phyloP scores from a whole-genome alignment of 139 green algal species.

The Limnomonas spitsbergensis region DNA sequence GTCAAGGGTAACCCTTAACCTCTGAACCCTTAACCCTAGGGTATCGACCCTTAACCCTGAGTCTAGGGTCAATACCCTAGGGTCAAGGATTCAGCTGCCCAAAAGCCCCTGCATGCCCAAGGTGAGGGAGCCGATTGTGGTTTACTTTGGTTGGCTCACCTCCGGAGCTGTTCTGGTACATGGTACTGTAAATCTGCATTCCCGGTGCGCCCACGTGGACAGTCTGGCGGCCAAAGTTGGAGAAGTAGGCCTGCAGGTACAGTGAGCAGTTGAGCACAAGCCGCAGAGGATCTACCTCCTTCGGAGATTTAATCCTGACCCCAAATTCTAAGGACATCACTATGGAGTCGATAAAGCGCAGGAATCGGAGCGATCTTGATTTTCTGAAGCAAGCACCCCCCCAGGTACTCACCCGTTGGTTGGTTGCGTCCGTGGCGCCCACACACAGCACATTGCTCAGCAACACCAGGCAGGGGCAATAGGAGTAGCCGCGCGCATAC shows the following conservation, averaged over 20 bases:
- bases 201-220: conserved; percentile 9
- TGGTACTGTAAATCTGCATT: conserved; percentile 9
- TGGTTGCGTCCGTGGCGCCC: not conserved
- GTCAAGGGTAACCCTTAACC: too few species aligned
- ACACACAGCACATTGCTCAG: conserved; percentile 27
- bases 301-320: not conserved
- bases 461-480: conserved; percentile 20
- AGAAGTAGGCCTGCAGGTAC: conserved; percentile 15
- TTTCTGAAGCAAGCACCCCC: conserved; percentile 6
- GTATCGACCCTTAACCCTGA: too few species aligned
- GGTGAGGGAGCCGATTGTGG: too few species aligned
- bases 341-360: not conserved
- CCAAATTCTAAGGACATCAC: not conserved
- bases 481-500: not conserved
- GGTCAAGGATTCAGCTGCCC: too few species aligned
- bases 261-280: conserved; percentile 7
- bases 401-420: not conserved
- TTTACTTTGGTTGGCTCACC: too few species aligned
- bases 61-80: too few species aligned
- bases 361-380: too few species aligned
- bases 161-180: not conserved
- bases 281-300: too few species aligned
- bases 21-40: too few species aligned
- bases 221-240: conserved; percentile 4
- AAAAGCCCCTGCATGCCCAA: too few species aligned